Conservation (phyloP, 108 stramenopile genomes). For the Cyclotella atomus region DNA sequence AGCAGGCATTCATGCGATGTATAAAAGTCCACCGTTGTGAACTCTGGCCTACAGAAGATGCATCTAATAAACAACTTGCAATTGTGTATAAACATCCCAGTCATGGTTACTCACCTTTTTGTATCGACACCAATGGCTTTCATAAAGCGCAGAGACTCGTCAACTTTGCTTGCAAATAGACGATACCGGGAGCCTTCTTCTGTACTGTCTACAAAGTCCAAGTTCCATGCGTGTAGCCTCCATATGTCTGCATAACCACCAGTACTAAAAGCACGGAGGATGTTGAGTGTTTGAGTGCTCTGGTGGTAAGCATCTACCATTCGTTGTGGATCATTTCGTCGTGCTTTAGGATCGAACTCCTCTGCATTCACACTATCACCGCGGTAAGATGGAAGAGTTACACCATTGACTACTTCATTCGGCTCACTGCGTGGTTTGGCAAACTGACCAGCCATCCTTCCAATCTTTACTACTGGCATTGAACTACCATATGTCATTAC, state of each 20-base stretch:
- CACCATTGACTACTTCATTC: conserved; percentile 85
- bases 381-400: conserved; percentile 91
- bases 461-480: conserved; percentile 96
- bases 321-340: conserved; percentile 83
- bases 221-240: conserved; percentile 96
- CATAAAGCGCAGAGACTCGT: conserved; percentile 95
- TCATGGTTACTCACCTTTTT: no score
- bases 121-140: conserved; percentile 97
- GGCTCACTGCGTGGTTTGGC: conserved; percentile 96
- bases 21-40: conserved; percentile 94
- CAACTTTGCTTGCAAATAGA: conserved; percentile 91
- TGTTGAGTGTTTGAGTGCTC: conserved; percentile 95
- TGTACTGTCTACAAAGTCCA: conserved; percentile 97
- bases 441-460: conserved; percentile 98
- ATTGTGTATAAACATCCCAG: no score
- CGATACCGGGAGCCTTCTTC: conserved; percentile 92
- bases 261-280: conserved; percentile 93
- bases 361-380: conserved; percentile 97
- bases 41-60: conserved; percentile 64
- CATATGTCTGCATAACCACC: conserved; percentile 97
- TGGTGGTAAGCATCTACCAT: conserved; percentile 94
- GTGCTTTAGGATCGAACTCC: conserved; percentile 91
- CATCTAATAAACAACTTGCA: no score
- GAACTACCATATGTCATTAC: conserved; percentile 95
- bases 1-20: conserved; percentile 98